Evolutionary conservation across 768 basidiomycete genomes (phyloP).

Genomic region (Mycena galopus): DNA sequence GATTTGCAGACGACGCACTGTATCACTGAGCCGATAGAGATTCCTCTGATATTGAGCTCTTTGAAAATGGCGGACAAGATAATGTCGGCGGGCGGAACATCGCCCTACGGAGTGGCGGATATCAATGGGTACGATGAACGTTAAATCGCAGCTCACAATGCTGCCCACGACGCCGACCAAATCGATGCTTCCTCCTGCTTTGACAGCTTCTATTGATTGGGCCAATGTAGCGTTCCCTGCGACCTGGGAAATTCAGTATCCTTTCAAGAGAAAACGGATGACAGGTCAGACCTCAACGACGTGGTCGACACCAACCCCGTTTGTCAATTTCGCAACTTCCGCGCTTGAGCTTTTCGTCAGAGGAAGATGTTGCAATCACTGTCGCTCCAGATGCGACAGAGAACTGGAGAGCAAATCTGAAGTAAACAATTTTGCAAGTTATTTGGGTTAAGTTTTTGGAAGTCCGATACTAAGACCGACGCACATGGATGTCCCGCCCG

Average conservation of each 20-base stretch:
- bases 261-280: no score
- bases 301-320: constrained; percentile 38
- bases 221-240: constrained; percentile 66
- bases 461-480: no score
- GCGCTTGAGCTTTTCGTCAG: constrained; percentile 60
- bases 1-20: no score
- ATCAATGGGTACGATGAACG: neutral
- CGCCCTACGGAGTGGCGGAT: constrained; percentile 29
- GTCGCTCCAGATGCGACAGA: constrained; percentile 62
- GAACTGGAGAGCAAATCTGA: constrained; percentile 60
- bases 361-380: constrained; percentile 66
- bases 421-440: constrained; percentile 11
- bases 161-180: constrained; percentile 63
- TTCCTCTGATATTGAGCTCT: constrained; percentile 60
- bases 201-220: constrained; percentile 55
- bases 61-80: constrained; percentile 51
- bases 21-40: constrained; percentile 68
- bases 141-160: constrained; percentile 47
- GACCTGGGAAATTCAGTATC: constrained; percentile 50
- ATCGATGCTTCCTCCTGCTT: constrained; percentile 60
- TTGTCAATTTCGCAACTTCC: constrained; percentile 54
- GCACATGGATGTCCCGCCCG: constrained; percentile 55
- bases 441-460: constrained; percentile 35
- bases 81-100: constrained; percentile 44
- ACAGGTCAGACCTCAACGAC: constrained; percentile 37